Percentiles rank a stretch among this genome's conserved stretches.
Evolutionary conservation across 805 yeast species (phyloP).

Genomic region (Candida silvicultrix): DNA sequence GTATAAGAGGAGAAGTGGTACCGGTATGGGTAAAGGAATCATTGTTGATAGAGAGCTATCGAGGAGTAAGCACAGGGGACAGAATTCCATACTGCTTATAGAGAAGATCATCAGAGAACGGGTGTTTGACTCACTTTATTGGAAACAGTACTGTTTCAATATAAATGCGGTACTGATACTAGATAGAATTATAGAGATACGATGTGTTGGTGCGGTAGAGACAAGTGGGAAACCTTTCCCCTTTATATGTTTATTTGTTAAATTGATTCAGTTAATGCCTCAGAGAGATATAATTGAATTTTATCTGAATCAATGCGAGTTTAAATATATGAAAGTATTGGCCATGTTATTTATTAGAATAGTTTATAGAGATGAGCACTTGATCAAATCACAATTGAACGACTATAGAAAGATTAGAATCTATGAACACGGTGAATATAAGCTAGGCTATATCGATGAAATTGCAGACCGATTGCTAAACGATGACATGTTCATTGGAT

Average conservation of each 20-base stretch:
- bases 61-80: constrained; percentile 28
- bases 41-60: constrained; percentile 16
- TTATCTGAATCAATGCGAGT: constrained; percentile 54
- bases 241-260: constrained; percentile 70
- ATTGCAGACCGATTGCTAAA: constrained; percentile 56
- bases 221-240: constrained; percentile 56
- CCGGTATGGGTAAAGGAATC: background rate
- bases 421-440: constrained; percentile 32
- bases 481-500: constrained; percentile 59
- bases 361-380: constrained; percentile 12
- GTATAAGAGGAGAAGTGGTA: background rate
- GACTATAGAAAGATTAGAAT: constrained; percentile 68
- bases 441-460: constrained; percentile 61
- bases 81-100: constrained; percentile 42
- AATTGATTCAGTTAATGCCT: constrained; percentile 76
- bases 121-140: constrained; percentile 49
- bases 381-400: constrained; percentile 46
- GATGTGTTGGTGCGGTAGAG: constrained; percentile 54
- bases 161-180: constrained; percentile 42
- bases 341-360: constrained; percentile 59
- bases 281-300: constrained; percentile 45
- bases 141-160: constrained; percentile 50
- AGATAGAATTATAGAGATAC: constrained; percentile 38
- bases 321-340: constrained; percentile 72
- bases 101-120: constrained; percentile 55